phyloP scores from a whole-genome alignment of 345 rosid genomes.

The Anastatica hierochuntica region DNA sequence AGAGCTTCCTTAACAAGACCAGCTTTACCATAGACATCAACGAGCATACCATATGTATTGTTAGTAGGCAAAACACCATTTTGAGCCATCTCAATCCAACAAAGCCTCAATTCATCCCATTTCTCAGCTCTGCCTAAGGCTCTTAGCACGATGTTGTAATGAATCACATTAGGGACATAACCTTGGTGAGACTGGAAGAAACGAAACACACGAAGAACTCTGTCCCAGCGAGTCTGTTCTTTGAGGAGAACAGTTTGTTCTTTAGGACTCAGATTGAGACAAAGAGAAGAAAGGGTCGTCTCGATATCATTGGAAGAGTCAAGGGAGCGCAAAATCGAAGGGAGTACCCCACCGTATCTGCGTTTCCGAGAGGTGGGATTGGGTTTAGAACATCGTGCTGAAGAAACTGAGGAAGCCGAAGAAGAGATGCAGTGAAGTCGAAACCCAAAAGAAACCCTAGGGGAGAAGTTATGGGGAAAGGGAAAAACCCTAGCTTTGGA shows the following conservation, averaged over 20 bases:
- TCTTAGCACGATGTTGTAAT: slow-evolving; percentile 73
- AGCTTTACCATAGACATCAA: slow-evolving; percentile 83
- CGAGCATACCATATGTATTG: slow-evolving; percentile 75
- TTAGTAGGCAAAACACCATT: slow-evolving; percentile 58
- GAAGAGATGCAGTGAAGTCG: slow-evolving; percentile 44
- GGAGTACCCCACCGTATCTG: slow-evolving; percentile 43
- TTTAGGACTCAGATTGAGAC: slow-evolving; percentile 53
- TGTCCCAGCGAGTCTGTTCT: slow-evolving; percentile 52
- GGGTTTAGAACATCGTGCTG: slow-evolving; percentile 29
- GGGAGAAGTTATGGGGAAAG: slow-evolving; percentile 9
- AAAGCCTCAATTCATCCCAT: slow-evolving; percentile 77
- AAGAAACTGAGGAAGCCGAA: slow-evolving; percentile 24
- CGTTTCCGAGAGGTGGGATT: slow-evolving; percentile 27
- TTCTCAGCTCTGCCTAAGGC: slow-evolving; percentile 70
- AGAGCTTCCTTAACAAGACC: slow-evolving; percentile 76
- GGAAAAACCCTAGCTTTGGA: slow-evolving; percentile 7
- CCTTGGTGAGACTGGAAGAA: slow-evolving; percentile 54
- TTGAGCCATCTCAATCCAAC: slow-evolving; percentile 82
- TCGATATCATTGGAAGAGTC: slow-evolving; percentile 46
- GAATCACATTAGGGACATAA: slow-evolving; percentile 66
- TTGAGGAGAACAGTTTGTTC: slow-evolving; percentile 78
- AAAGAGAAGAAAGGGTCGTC: slow-evolving; percentile 38
- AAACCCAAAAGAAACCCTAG: slow-evolving; percentile 33
- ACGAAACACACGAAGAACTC: slow-evolving; percentile 51
- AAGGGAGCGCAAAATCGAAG: slow-evolving; percentile 54